Conservation (phyloP, 202 grass and related monocot species). For the Eragrostis tef region DNA sequence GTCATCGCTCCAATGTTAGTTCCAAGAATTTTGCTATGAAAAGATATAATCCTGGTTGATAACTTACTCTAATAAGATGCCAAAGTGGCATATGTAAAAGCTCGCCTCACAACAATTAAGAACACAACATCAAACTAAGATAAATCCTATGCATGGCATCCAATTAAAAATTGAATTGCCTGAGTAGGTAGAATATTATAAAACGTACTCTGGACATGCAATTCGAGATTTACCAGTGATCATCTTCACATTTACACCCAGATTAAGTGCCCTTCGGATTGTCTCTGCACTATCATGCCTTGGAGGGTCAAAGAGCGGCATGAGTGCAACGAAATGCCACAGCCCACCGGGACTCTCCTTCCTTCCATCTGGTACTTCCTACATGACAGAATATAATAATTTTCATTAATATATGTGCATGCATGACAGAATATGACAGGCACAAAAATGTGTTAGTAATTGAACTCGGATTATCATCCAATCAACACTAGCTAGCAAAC, state of each 20-base stretch:
- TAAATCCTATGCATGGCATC: background rate
- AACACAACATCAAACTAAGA: background rate
- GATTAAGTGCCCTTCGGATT: constrained; percentile 81
- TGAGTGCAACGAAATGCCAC: constrained; percentile 77
- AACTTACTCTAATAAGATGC: no score
- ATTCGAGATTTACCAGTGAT: constrained; percentile 62
- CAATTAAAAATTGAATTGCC: background rate
- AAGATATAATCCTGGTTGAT: no score
- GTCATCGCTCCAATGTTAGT: no score
- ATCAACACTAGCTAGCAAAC: no score
- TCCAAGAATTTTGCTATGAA: no score
- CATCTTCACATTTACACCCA: constrained; percentile 98
- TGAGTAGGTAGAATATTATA: background rate
- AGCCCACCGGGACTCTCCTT: constrained; percentile 77
- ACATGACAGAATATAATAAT: constrained; percentile 31
- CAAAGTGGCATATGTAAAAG: no score
- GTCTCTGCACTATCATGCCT: constrained; percentile 97
- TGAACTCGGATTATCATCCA: no score
- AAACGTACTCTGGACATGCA: background rate
- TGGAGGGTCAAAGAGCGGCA: constrained; percentile 97
- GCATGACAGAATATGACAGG: background rate
- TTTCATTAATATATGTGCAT: background rate
- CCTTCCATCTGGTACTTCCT: constrained; percentile 89
- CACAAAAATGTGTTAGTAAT: background rate
- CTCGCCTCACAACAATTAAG: no score